Evolutionary conservation across 2,329 filamentous ascomycete species (phyloP).

Genomic region (Hypoxylon sp.): DNA sequence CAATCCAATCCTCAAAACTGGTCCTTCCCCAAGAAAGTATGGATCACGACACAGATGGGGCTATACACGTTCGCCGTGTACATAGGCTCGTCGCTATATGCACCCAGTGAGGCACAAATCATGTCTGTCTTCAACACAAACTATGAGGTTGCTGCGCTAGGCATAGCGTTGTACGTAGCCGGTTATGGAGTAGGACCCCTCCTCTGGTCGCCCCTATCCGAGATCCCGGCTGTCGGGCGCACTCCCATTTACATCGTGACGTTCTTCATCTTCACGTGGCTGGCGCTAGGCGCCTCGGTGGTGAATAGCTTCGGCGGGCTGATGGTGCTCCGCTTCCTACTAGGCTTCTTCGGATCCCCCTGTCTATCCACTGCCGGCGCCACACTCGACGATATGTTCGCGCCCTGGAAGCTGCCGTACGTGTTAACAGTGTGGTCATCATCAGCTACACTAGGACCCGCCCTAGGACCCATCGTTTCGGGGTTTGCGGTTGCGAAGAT

Average conservation of each 20-base stretch:
- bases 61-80: conserved; percentile 66
- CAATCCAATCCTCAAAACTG: conserved; percentile 63
- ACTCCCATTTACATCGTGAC: conserved; percentile 65
- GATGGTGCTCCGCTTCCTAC: conserved; percentile 66
- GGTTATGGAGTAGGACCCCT: conserved; percentile 66
- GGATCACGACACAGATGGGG: conserved; percentile 63
- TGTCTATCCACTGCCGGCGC: conserved; percentile 46
- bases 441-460: conserved; percentile 36
- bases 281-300: conserved; percentile 64
- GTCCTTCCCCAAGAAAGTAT: conserved; percentile 59
- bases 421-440: conserved; percentile 40
- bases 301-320: conserved; percentile 67
- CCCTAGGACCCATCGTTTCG: conserved; percentile 39
- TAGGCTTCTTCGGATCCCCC: conserved; percentile 61
- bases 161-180: conserved; percentile 65
- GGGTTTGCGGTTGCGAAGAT: conserved; percentile 37
- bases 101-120: conserved; percentile 59
- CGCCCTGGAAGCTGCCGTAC: conserved; percentile 43
- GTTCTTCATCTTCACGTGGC: conserved; percentile 63
- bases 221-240: conserved; percentile 65
- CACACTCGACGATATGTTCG: conserved; percentile 46
- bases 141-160: conserved; percentile 62
- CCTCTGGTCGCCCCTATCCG: conserved; percentile 61
- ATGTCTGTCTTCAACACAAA: conserved; percentile 61
- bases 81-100: conserved; percentile 66